phyloP scores from a whole-genome alignment of 352 stramenopile genomes.

The Globisporangium recalcitrans region DNA sequence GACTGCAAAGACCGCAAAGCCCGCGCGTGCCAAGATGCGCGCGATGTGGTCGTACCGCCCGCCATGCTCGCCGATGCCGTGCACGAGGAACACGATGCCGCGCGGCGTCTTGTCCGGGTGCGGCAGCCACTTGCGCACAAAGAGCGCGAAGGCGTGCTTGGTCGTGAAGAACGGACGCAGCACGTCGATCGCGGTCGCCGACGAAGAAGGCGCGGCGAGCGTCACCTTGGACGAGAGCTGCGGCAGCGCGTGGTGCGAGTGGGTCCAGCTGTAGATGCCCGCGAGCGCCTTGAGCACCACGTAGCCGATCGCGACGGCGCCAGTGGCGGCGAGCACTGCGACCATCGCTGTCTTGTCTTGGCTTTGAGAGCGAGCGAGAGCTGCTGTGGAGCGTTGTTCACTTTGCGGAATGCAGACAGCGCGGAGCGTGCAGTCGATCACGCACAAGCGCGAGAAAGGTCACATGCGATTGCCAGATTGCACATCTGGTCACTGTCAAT shows the following conservation, averaged over 20 bases:
- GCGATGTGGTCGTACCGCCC: conserved; percentile 49
- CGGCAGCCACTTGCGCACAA: conserved; percentile 41
- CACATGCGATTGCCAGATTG: neutral
- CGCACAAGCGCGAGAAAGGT: neutral
- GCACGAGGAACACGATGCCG: conserved; percentile 48
- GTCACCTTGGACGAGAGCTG: conserved; percentile 5
- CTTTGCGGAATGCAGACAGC: neutral
- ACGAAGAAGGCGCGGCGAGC: neutral
- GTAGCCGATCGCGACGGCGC: conserved; percentile 18
- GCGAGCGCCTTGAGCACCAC: conserved; percentile 3
- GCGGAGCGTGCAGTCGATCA: neutral
- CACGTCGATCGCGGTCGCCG: conserved; percentile 13
- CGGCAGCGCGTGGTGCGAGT: conserved; percentile 19
- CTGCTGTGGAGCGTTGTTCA: neutral
- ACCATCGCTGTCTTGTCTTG: conserved; percentile 4
- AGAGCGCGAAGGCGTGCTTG: conserved; percentile 35
- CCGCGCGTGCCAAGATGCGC: conserved; percentile 24
- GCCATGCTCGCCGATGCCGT: conserved; percentile 50
- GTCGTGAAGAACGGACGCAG: conserved; percentile 31
- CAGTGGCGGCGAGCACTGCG: conserved; percentile 10
- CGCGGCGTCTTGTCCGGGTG: conserved; percentile 16
- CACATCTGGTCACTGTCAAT: neutral
- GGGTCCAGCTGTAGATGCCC: conserved; percentile 8
- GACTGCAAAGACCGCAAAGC: conserved; percentile 50
- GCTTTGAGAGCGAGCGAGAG: neutral